A percentile compares a stretch with the other conserved stretches of the same genome.
These are phyloP conservation scores for Tricholoma terreum DNA, from an alignment of 768 basidiomycete species.

Conservation along the genomic window DNA sequence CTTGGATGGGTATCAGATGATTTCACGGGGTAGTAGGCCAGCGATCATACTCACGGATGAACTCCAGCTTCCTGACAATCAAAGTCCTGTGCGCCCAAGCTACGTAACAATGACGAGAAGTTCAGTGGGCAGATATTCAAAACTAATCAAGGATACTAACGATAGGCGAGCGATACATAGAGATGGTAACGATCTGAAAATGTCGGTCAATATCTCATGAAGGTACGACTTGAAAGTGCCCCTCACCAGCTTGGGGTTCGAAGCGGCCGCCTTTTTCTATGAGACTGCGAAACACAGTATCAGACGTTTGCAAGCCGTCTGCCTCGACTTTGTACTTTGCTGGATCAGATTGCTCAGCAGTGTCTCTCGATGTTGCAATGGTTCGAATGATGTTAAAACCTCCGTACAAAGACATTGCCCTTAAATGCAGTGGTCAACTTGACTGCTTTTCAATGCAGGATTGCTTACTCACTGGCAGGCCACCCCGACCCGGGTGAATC, in stretches of 20 bases:
- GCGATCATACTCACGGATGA: slow-evolving; percentile 60
- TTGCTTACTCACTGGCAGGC: no score
- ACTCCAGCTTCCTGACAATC: slow-evolving; percentile 77
- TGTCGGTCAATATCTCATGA: background rate
- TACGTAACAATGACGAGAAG: no score
- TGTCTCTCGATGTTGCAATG: slow-evolving; percentile 32
- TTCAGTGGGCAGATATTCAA: background rate
- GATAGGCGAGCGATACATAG: slow-evolving; percentile 84
- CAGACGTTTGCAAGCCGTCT: slow-evolving; percentile 66
- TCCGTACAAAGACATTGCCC: no score
- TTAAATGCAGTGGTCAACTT: no score
- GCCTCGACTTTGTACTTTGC: slow-evolving; percentile 47
- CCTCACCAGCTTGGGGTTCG: slow-evolving; percentile 70
- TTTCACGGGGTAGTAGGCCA: background rate
- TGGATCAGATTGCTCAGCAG: slow-evolving; percentile 47
- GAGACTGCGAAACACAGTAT: slow-evolving; percentile 51
- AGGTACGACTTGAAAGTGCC: background rate
- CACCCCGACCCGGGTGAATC: background rate
- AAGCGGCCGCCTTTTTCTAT: slow-evolving; percentile 43
- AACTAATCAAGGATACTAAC: slow-evolving; percentile 36
- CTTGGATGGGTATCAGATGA: slow-evolving; percentile 32
- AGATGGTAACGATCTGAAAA: slow-evolving; percentile 80
- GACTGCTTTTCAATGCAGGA: no score
- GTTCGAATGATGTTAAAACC: background rate
- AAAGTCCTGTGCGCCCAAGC: slow-evolving; percentile 92